Evolutionary conservation across 2,329 filamentous ascomycete genomes (phyloP), one percentile per base, ranked within the genome.

Genomic region (Chrysoporthe cubensis): DNA sequence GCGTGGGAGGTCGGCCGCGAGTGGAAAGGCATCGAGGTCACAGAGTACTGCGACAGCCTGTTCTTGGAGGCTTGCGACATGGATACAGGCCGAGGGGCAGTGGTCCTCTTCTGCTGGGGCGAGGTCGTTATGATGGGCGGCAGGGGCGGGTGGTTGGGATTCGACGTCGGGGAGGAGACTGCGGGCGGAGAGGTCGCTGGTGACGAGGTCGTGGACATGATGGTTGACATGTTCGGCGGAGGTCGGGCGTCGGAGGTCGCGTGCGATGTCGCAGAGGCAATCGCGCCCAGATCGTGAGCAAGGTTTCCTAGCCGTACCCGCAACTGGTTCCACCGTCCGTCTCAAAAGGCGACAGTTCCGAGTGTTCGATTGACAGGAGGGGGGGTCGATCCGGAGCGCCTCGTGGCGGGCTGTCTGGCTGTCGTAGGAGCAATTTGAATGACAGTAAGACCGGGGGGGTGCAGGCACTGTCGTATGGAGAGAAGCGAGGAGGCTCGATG

Each of bases 41-140:
- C 89, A 71, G 92, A 96, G 81, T 94, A 95, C 75, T 93, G 91
- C 71, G 94, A 97, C 74, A 96, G 84, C 66, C 94, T 88, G 76
- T 92, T 91, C 80, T 90, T 94, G 71, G 91, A 90, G 74, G 90
- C 91, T 75, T 93, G 91, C 75, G 91, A 93, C 79, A 88, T 86
- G 34, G 68, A 69, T 43, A 67, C 50, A 72, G 92, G 90, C 73
- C 89, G 83, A 74, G 90, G 84, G 68, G 87, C 79, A 74, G 83
- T 86, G 75, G 89, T 84, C 76, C 87, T 85, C 75, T 86, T 88
- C 71, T 84, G 77, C 65, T 83, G 80, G 67, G 86, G 82, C 63
- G 87, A 87, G 65, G 87, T 87, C 21, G 68, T 69, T 72, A 87
- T 84, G 70, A 88, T 76, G 50, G 86, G 86, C 70, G 86, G 82